Base-by-base conservation (phyloP, 129 eudicot species). In the Tagetes patula region DNA sequence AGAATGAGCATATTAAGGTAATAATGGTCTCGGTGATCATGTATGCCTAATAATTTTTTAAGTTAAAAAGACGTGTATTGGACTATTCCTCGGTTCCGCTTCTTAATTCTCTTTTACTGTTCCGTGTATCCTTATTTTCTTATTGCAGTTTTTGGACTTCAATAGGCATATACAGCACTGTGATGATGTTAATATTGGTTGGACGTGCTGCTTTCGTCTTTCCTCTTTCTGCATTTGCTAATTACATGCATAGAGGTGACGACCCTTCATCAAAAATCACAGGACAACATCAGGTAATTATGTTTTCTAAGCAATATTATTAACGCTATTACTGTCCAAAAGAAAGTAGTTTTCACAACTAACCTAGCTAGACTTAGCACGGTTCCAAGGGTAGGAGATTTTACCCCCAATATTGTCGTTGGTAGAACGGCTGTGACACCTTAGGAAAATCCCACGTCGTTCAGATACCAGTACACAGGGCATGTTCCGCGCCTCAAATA, bases 121-220 rank as follows among this genome's bases (percentile, higher is more conserved):
- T 48, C 60, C 14, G 46, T 11, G 41, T 8, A 9, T 14, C 3
- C 0, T 32, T 3, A 20, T 58, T 11, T 65, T 53, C 10, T 66
- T 79, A 42, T 20, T 81, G 67, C 84, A 94, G 98, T 66, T 39
- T 86, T 33, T 67, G 87, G 87, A 76, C 76, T 45, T 86, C 88
- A 11, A 63, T 94, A 55, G 87, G 84, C 46, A 70, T 85, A 42
- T 94, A 85, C 50, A 49, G 83, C 47, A 75, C 78, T 30, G 78
- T 88, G 55, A 69, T 90, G 83, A 20, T 84, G 64, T 77, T 94
- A 67, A 81, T 94, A 54, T 55, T 88, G 59, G 65, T 94, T 71
- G 98, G 91, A 3, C 98, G 98, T 47, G 98, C 91, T 75, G 98
- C 93, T 53, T 94, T 87, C 74, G 97, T 94, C 65, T 90, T 90